Conservation (phyloP, 2,329 filamentous ascomycete genomes). For the Huntiella savannae region DNA sequence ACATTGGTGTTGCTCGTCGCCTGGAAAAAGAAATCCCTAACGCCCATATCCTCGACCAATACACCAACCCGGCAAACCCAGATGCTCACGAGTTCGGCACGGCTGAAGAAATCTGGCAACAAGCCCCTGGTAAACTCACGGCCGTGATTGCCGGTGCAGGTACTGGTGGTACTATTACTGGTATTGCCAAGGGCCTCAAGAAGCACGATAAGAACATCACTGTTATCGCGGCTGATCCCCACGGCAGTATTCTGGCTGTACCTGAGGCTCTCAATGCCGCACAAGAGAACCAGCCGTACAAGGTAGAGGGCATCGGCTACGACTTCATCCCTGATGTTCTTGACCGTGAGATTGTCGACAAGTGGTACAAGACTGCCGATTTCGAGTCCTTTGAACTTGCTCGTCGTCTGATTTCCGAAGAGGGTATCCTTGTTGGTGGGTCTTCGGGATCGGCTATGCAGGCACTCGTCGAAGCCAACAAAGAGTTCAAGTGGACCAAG, state of each 20-base stretch:
- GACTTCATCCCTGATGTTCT: slow-evolving; percentile 95
- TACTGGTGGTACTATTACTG: slow-evolving; percentile 88
- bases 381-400: slow-evolving; percentile 77
- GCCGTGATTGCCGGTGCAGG: slow-evolving; percentile 82
- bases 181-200: slow-evolving; percentile 63
- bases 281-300: slow-evolving; percentile 69
- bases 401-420: slow-evolving; percentile 78
- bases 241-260: slow-evolving; percentile 76
- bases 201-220: slow-evolving; percentile 78
- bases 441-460: slow-evolving; percentile 85
- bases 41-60: slow-evolving; percentile 93
- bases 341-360: slow-evolving; percentile 59
- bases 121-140: slow-evolving; percentile 66
- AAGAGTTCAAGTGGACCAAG: slow-evolving; percentile 58
- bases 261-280: slow-evolving; percentile 65
- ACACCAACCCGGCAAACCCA: slow-evolving; percentile 80
- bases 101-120: slow-evolving; percentile 87
- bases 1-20: slow-evolving; percentile 83
- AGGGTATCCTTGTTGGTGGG: slow-evolving; percentile 82
- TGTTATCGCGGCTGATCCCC: slow-evolving; percentile 79
- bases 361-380: slow-evolving; percentile 98
- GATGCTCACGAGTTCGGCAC: slow-evolving; percentile 86
- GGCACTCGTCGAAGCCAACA: slow-evolving; percentile 56
- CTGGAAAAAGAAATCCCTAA: slow-evolving; percentile 93
- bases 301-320: slow-evolving; percentile 97